These are phyloP conservation scores for Exophiala lecanii-corni DNA, from an alignment of 2,329 filamentous ascomycete genomes.

Conservation along the genomic window DNA sequence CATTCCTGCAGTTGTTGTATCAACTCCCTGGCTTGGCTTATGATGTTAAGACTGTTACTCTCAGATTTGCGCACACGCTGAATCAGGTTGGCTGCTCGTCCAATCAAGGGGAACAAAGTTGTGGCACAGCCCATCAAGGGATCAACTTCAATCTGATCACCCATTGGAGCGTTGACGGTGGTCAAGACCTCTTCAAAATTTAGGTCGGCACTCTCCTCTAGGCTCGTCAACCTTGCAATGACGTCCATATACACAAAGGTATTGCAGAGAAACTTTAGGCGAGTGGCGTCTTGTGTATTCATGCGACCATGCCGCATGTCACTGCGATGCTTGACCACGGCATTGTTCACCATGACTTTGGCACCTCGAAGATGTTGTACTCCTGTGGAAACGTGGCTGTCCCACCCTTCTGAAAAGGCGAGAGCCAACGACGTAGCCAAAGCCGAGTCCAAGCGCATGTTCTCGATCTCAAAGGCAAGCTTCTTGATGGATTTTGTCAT, in stretches of 20 bases:
- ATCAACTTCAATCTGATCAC: conserved; percentile 56
- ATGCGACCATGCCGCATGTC: conserved; percentile 20
- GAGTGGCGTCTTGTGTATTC: conserved; percentile 33
- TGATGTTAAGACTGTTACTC: conserved; percentile 56
- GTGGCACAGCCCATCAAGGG: conserved; percentile 66
- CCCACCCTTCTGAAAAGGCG: conserved; percentile 68
- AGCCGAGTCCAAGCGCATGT: conserved; percentile 54
- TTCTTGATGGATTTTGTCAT: conserved; percentile 61
- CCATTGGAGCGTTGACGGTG: conserved; percentile 35
- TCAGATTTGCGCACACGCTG: conserved; percentile 53
- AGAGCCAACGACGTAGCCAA: conserved; percentile 66
- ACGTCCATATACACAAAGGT: conserved; percentile 72
- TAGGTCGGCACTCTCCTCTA: conserved; percentile 53
- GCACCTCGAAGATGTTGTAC: conserved; percentile 66
- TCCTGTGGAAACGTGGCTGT: conserved; percentile 63
- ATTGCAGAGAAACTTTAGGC: conserved; percentile 65
- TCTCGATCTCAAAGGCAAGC: conserved; percentile 56
- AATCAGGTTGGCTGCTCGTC: conserved; percentile 61
- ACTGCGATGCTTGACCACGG: conserved; percentile 46
- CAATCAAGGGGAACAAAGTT: conserved; percentile 65
- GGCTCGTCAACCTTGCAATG: conserved; percentile 62
- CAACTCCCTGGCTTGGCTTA: conserved; percentile 58
- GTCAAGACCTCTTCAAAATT: conserved; percentile 48
- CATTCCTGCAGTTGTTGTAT: conserved; percentile 59
- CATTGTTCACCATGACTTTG: conserved; percentile 58